Evolutionary conservation across 2,329 filamentous ascomycete species (phyloP).

Genomic region (Pyricularia pennisetigena): DNA sequence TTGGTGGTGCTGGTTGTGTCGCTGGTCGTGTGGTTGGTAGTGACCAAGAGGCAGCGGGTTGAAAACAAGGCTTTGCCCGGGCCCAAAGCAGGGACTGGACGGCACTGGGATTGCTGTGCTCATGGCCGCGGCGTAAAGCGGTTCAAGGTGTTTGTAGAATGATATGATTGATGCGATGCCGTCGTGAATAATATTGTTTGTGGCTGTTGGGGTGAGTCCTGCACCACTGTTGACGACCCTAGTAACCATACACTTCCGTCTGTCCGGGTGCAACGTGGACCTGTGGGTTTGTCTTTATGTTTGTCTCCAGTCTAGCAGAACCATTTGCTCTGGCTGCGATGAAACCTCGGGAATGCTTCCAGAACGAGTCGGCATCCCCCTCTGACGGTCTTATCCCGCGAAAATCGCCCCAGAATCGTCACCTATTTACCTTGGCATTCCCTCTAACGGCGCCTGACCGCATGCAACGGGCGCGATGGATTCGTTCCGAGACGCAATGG

Average conservation of each 20-base stretch:
- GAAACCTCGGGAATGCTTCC: neutral
- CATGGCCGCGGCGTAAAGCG: neutral
- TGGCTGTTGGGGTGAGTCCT: neutral
- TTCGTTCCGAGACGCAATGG: neutral
- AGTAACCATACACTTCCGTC: neutral
- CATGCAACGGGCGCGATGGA: neutral
- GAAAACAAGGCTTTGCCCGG: neutral
- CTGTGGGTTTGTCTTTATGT: neutral
- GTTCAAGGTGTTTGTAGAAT: neutral
- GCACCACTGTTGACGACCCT: neutral
- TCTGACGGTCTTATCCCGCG: neutral
- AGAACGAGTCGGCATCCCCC: neutral
- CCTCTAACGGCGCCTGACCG: neutral
- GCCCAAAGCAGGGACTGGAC: neutral
- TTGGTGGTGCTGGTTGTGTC: neutral
- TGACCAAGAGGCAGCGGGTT: neutral
- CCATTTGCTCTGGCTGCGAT: neutral
- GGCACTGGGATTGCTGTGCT: neutral
- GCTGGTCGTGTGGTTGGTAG: neutral
- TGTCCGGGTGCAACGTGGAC: neutral
- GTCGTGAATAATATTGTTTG: too few species aligned
- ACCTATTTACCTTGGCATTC: too few species aligned
- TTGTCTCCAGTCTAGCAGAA: neutral
- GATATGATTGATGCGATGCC: too few species aligned
- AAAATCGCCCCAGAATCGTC: neutral